Base-by-base conservation (phyloP, 2,329 filamentous ascomycete species). In the Amphichorda felina region DNA sequence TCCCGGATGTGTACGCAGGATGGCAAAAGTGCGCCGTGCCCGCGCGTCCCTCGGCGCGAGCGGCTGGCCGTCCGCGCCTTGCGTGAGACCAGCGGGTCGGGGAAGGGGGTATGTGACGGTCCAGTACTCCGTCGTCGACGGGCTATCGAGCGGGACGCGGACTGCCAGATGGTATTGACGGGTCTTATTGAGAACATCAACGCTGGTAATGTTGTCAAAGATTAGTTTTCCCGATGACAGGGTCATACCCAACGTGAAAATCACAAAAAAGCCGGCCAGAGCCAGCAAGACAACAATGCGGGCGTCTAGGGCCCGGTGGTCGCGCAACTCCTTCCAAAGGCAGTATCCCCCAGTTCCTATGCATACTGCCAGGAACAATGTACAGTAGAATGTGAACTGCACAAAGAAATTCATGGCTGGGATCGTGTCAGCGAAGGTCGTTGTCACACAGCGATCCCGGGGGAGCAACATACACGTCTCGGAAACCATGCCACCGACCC, bases 401-500 rank as follows among this genome's bases (percentile, higher is more conserved):
- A 87, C 64, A 50, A 98, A 96, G 57, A 85, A 95, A 49, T 95
- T 95, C 63, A 89, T 88, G 3, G 80, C 72, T 75, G 38, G 6
- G 26, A n/a, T n/a, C n/a, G 28, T 11, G 28, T 8, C 28, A 30
- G 16, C 8, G 14, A 15, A 4, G 16, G 28, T 30, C 11, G 4
- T 8, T 14, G 11, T 13, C 10, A 7, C 10, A 7, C 26, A 5
- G 26, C 13, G 11, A 28, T 13, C 26, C n/a, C 14, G 15, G 8
- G 13, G 8, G 28, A 13, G 14, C 28, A 31, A 56, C 71, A 53
- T 48, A 75, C 72, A 76, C 2, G 76, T 87, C 54, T 95, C 88
- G 0, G 78, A 82, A 8, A 98, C 79, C 44, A 94, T 83, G 16
- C 89, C 91, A 4, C 89, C 89, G n/a, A 94, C 88, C 82, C 82